Base-by-base conservation (phyloP, 2,329 filamentous ascomycete genomes). In the Pestalotiopsis sp. region DNA sequence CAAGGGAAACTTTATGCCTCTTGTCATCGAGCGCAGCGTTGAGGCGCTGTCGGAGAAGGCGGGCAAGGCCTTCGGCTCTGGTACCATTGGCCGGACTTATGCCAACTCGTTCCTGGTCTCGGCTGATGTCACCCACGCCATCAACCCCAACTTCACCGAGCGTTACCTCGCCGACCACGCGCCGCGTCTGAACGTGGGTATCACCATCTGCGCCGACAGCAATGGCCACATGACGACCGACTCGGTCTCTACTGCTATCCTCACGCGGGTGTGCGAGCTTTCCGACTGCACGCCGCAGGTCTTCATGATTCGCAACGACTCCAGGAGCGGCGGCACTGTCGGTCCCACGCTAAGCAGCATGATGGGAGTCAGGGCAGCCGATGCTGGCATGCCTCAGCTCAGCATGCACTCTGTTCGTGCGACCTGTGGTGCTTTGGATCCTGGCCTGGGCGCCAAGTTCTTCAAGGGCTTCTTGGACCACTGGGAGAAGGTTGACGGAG, bases 191-290 rank as follows among this genome's bases (percentile, higher is more conserved):
- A 99, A 99, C 79, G 89, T 96, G 39, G 96, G 96, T 45, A 87
- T 98, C 39, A 89, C 91, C 17, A 86, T 99, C 52, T 91, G 90
- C 60, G 90, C 90, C 25, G 95, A 98, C 80, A 90, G 90, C 65
- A 98, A 98, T 77, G 96, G 94, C 4, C 94, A 98, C 82, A 97
- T 98, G 93, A 97, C 95, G 3, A 98, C 95, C 3, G 95, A 98
- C 78, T 90, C 91, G 67, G 90, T 97, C 20, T 96, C 93, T 12
- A 93, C 93, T 4, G 90, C 94, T 4, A 88, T 98, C 70, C 83
- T 98, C 45, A 89, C 91, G 73, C 88, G 93, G 31, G 89, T 97
- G 52, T 95, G 94, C 7, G 90, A 94, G 73, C 90, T 93, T 69
- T 87, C 86, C 70, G 93, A 85, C 65, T 89, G 89, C 68, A 89